Evolutionary conservation across 805 yeast genomes (phyloP).

Genomic region (Yarrowia sp.): DNA sequence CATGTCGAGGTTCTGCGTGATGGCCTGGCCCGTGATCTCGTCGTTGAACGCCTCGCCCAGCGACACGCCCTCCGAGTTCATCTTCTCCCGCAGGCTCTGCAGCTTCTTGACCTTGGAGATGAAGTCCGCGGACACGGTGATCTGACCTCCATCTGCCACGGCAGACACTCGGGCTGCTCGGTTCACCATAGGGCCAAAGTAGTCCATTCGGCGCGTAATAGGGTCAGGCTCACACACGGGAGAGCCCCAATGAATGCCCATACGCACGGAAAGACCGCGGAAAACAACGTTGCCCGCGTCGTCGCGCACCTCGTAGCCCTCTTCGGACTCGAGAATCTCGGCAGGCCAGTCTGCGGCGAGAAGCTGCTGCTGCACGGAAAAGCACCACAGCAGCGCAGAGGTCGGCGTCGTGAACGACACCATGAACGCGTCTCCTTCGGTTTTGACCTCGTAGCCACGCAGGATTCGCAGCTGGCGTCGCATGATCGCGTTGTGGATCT

Average conservation of each 20-base stretch:
- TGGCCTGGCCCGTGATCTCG: slow-evolving; percentile 50
- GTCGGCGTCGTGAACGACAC: slow-evolving; percentile 93
- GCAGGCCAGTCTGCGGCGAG: slow-evolving; percentile 93
- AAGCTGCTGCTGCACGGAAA: slow-evolving; percentile 82
- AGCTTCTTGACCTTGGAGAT: slow-evolving; percentile 57
- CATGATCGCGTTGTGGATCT: slow-evolving; percentile 91
- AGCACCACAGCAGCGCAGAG: slow-evolving; percentile 90
- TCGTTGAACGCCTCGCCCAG: slow-evolving; percentile 46
- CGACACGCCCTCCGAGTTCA: slow-evolving; percentile 34
- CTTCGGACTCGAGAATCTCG: slow-evolving; percentile 79
- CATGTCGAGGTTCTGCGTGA: slow-evolving; percentile 63
- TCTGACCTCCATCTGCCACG: slow-evolving; percentile 98
- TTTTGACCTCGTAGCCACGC: slow-evolving; percentile 97
- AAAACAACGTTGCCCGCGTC: slow-evolving; percentile 57
- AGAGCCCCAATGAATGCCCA: slow-evolving; percentile 98
- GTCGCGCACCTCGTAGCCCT: slow-evolving; percentile 78
- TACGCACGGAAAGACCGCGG: slow-evolving; percentile 89
- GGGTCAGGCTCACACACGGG: slow-evolving; percentile 96
- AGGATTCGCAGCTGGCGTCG: slow-evolving; percentile 85
- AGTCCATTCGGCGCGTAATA: slow-evolving; percentile 96
- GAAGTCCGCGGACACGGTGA: slow-evolving; percentile 80
- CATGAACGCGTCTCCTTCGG: slow-evolving; percentile 99
- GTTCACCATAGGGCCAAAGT: slow-evolving; percentile 98
- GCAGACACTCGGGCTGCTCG: slow-evolving; percentile 90
- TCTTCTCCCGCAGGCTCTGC: slow-evolving; percentile 38